These are phyloP conservation scores for Hygrophila difformis DNA, from an alignment of 257 asterid genomes.

Conservation along the genomic window DNA sequence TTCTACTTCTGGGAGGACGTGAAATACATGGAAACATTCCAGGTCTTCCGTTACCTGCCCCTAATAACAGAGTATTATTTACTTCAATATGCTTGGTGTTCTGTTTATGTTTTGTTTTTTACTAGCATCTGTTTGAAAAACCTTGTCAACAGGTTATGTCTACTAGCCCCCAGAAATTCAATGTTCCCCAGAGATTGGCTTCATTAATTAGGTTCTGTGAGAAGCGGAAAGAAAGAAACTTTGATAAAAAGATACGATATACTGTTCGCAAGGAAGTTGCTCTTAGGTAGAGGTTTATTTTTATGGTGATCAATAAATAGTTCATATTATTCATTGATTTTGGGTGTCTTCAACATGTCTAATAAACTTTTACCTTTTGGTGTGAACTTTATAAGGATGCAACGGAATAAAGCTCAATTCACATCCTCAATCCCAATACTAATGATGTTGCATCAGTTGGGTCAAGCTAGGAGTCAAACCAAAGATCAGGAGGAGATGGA, in stretches of 20 bases:
- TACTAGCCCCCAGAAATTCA: slow-evolving; percentile 5
- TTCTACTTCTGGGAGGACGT: slow-evolving; percentile 67
- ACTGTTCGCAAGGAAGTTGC: slow-evolving; percentile 13
- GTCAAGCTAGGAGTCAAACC: slow-evolving; percentile 56
- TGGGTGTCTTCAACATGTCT: background rate
- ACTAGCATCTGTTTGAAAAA: too few relatives aligned
- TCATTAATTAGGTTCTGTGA: slow-evolving; percentile 8
- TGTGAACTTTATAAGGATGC: slow-evolving; percentile 41
- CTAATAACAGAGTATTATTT: slow-evolving; percentile 40
- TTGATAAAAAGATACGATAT: slow-evolving; percentile 11
- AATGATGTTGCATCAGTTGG: slow-evolving; percentile 59
- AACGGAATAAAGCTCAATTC: slow-evolving; percentile 72
- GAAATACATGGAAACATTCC: slow-evolving; percentile 56
- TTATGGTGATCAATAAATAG: background rate
- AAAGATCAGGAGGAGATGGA: slow-evolving; percentile 49
- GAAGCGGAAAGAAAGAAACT: slow-evolving; percentile 8
- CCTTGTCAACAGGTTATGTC: slow-evolving; percentile 1
- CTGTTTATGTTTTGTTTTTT: too few relatives aligned
- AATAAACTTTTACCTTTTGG: background rate
- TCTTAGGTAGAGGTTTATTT: background rate
- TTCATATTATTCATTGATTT: background rate
- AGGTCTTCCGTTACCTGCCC: slow-evolving; percentile 30
- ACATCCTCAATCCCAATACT: slow-evolving; percentile 46
- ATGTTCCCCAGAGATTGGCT: slow-evolving; percentile 13
- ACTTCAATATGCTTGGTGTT: slow-evolving; percentile 3